Conservation (phyloP, 2,329 filamentous ascomycete species). For the Seiridium cupressi region DNA sequence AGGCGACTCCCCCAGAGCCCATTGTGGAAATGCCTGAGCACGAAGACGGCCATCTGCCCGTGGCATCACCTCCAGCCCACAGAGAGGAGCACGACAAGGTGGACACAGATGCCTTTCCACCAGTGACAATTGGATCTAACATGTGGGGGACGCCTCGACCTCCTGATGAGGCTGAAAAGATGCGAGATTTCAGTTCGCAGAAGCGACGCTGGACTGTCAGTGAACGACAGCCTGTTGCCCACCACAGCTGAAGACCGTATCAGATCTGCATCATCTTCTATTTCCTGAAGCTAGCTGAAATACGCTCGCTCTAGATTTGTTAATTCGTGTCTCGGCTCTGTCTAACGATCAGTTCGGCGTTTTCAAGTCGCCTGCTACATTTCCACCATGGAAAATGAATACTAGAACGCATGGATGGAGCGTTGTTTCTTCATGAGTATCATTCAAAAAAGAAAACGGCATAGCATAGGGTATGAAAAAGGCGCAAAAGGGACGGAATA, state of each 20-base stretch:
- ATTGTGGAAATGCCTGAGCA: neutral
- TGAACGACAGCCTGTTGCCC: slow-evolving; percentile 31
- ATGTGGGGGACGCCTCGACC: slow-evolving; percentile 44
- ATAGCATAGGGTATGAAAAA: neutral
- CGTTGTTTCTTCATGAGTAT: neutral
- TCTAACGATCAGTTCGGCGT: no score
- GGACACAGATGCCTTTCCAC: slow-evolving; percentile 31
- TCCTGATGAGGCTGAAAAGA: slow-evolving; percentile 42
- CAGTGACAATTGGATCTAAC: slow-evolving; percentile 37
- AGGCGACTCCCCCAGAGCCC: slow-evolving; percentile 8
- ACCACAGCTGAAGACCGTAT: neutral
- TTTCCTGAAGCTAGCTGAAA: no score
- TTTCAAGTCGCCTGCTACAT: no score
- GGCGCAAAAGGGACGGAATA: neutral
- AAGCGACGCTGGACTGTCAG: slow-evolving; percentile 58
- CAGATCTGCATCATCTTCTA: neutral
- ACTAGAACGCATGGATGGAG: neutral
- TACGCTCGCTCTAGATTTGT: no score
- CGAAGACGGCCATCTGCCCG: slow-evolving; percentile 9
- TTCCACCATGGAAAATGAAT: neutral
- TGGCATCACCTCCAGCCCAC: neutral
- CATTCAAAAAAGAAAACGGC: neutral
- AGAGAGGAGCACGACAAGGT: slow-evolving; percentile 24
- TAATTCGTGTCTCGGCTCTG: no score
- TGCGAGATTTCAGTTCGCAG: slow-evolving; percentile 41